Base-by-base conservation (phyloP, 257 asterid species). In the Agastache rugosa region DNA sequence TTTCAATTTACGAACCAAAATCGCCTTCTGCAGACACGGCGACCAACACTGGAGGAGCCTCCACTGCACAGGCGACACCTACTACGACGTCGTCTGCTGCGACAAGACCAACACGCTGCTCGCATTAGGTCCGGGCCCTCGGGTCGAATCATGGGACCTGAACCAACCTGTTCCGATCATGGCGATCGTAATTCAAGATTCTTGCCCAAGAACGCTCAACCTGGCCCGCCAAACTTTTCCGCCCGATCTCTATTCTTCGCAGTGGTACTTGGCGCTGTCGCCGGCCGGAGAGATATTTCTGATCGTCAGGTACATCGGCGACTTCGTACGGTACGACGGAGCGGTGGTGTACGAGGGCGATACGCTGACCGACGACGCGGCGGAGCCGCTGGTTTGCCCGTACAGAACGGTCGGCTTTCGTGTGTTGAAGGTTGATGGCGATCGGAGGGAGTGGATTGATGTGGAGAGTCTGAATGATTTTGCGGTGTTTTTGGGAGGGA, bases 401-500 rank as follows among this genome's bases (percentile, higher is more conserved):
- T 82, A 83, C 35, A 69, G 8, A 17, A 84, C 90, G 0, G 5
- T 64, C 0, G 73, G 45, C 0, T 88, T 85, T 10, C 3, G 69
- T 0, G 85, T 87, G 44, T 85, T 63, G 17, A 72, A 39, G 51
- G 14, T 74, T 5, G 80, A 80, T 51, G 1, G 1, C 16, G 39
- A 17, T 7, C 8, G 12, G 2, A 9, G 23, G 23, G 64, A 58
- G 17, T 79, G 90, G 86, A 15, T 27, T 2, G 61, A 47, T 1
- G 76, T 69, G 17, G 76, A 47, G 34, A 6, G 60, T 0, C 35
- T 85, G 80, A 27, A 53, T 25, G 81, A 72, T 39, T 29, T 4
- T 2, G 75, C 65, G 7, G 0, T 88, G 25, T 82, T 85, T 51
- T 3, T 86, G 37, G 85, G 89, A 7, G 88, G 83, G 11, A 84